A percentile compares a stretch with the other conserved stretches of the same genome.
phyloP scores from a whole-genome alignment of 768 basidiomycete genomes.

The Austroboletus eburneus region DNA sequence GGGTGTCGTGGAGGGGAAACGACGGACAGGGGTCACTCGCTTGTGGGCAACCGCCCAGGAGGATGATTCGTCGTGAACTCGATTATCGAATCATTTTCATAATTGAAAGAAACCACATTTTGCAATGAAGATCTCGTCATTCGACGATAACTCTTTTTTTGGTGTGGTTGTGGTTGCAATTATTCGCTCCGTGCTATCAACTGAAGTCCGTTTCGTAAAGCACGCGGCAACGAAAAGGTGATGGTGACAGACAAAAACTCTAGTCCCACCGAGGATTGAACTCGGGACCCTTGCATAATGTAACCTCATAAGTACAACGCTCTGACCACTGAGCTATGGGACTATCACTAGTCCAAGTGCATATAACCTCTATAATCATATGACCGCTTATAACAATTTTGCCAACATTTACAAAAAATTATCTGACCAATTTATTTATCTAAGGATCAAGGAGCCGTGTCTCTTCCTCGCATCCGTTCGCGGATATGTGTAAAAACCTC shows the following conservation, averaged over 20 bases:
- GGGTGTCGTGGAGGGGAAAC: slow-evolving; percentile 9
- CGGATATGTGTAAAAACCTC: slow-evolving; percentile 51
- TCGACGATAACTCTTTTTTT: too few relatives aligned
- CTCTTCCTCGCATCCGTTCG: slow-evolving; percentile 44
- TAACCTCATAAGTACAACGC: slow-evolving; percentile 61
- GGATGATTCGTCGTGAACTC: slow-evolving; percentile 2
- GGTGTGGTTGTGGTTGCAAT: too few relatives aligned
- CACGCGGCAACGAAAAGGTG: too few relatives aligned
- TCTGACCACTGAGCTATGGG: slow-evolving; percentile 63
- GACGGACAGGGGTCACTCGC: slow-evolving; percentile 21
- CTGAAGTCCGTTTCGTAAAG: too few relatives aligned
- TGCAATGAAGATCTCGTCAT: too few relatives aligned
- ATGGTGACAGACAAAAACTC: slow-evolving; percentile 20
- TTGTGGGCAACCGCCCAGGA: slow-evolving; percentile 15
- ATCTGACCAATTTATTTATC: too few relatives aligned
- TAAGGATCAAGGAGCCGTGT: slow-evolving; percentile 23
- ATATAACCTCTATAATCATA: too few relatives aligned
- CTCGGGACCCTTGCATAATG: slow-evolving; percentile 59
- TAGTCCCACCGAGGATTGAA: slow-evolving; percentile 62
- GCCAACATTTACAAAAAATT: too few relatives aligned
- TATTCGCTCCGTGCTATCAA: background rate
- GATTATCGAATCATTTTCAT: background rate
- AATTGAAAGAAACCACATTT: background rate
- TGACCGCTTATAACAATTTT: too few relatives aligned
- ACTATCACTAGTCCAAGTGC: slow-evolving; percentile 29